These are phyloP conservation scores for Limonomyces culmigenus DNA, from an alignment of 1,284 basidiomycete species.

Conservation along the genomic window DNA sequence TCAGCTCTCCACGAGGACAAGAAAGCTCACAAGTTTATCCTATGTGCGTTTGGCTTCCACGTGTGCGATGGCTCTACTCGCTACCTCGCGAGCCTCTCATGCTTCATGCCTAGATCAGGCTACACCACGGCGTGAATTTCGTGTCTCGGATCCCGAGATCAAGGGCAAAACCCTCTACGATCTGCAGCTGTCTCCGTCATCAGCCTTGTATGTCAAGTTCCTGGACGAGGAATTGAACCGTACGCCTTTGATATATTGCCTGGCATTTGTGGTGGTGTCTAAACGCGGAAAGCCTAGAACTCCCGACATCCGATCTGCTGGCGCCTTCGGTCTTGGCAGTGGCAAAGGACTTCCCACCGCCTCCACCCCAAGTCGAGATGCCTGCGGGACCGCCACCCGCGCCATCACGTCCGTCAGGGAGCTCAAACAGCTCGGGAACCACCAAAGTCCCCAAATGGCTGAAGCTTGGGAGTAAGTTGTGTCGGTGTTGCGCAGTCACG, in stretches of 20 bases:
- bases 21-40: constrained; percentile 59
- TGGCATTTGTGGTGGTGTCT: neutral
- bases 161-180: constrained; percentile 50
- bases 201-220: constrained; percentile 63
- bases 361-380: too few relatives aligned
- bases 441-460: constrained; percentile 66
- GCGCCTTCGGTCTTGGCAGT: neutral
- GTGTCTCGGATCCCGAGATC: constrained; percentile 55
- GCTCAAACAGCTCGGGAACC: constrained; percentile 15
- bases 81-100: too few relatives aligned
- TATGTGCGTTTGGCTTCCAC: constrained; percentile 38
- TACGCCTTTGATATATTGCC: constrained; percentile 14
- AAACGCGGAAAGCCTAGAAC: neutral
- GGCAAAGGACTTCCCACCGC: constrained; percentile 34
- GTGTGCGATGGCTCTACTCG: neutral
- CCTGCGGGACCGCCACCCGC: too few relatives aligned
- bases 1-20: constrained; percentile 54
- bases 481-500: constrained; percentile 1
- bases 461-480: constrained; percentile 35
- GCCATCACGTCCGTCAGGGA: too few relatives aligned
- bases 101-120: constrained; percentile 38
- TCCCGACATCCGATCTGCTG: neutral
- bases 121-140: constrained; percentile 70
- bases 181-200: constrained; percentile 65
- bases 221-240: constrained; percentile 57